Evolutionary conservation across 441 rosid species (phyloP).

Genomic region (Kokia cookei): DNA sequence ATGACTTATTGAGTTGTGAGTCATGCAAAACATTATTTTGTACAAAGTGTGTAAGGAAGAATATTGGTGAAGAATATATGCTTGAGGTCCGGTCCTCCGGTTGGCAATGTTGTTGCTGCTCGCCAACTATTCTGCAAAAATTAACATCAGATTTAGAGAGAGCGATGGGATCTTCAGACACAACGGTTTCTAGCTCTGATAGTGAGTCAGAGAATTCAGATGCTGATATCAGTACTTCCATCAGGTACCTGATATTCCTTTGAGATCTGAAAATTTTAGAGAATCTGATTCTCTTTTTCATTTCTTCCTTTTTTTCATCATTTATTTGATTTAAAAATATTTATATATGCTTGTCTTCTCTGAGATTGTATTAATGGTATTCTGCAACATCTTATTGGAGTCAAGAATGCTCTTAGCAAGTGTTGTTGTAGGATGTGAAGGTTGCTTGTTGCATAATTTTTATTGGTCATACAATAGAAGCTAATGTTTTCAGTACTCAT

Average conservation of each 20-base stretch:
- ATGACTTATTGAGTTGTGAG: conserved; percentile 70
- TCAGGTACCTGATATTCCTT: conserved; percentile 42
- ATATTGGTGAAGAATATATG: conserved; percentile 77
- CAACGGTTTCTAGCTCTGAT: conserved; percentile 57
- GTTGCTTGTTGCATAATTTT: neutral
- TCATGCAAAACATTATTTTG: conserved; percentile 83
- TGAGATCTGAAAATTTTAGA: neutral
- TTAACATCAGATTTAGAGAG: conserved; percentile 68
- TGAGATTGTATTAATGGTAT: neutral
- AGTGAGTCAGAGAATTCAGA: conserved; percentile 78
- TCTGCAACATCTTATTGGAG: neutral
- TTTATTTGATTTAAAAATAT: conserved; percentile 2
- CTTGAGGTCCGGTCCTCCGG: conserved; percentile 57
- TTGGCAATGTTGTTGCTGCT: conserved; percentile 90
- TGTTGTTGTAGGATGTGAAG: neutral
- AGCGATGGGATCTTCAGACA: conserved; percentile 52
- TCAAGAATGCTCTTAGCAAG: neutral
- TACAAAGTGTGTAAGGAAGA: conserved; percentile 67
- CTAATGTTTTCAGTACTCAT: neutral
- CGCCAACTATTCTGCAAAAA: conserved; percentile 64
- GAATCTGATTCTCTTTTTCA: neutral
- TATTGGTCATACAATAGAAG: neutral
- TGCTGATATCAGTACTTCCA: conserved; percentile 37
- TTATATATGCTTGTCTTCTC: neutral
- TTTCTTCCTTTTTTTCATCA: neutral